A percentile compares a stretch with the other conserved stretches of the same genome.
phyloP scores from a whole-genome alignment of 108 stramenopile species.

The Skeletonema potamos region DNA sequence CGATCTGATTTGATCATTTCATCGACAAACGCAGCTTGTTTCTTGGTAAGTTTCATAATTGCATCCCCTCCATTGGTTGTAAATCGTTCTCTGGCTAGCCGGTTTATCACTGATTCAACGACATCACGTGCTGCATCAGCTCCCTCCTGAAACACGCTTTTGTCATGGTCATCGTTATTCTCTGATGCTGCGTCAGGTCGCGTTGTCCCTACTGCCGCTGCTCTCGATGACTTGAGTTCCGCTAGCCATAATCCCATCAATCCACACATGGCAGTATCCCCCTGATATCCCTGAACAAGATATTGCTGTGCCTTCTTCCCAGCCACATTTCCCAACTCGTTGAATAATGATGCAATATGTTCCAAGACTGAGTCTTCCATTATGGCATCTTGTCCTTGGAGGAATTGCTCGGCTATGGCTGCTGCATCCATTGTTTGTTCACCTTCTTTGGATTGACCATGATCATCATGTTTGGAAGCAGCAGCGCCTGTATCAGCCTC shows the following conservation, averaged over 20 bases:
- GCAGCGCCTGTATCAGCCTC: not conserved
- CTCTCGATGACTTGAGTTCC: slow-evolving; percentile 50
- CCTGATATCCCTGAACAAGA: slow-evolving; percentile 61
- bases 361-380: slow-evolving; percentile 60
- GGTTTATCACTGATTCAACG: slow-evolving; percentile 63
- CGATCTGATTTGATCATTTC: slow-evolving; percentile 83
- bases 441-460: not conserved
- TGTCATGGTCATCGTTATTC: slow-evolving; percentile 3
- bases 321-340: slow-evolving; percentile 49
- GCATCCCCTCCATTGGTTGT: slow-evolving; percentile 67
- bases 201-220: slow-evolving; percentile 2
- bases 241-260: slow-evolving; percentile 74
- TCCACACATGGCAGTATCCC: slow-evolving; percentile 80
- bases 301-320: slow-evolving; percentile 62
- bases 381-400: slow-evolving; percentile 72
- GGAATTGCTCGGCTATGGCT: slow-evolving; percentile 49
- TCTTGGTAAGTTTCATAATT: slow-evolving; percentile 70
- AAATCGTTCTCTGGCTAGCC: slow-evolving; percentile 76
- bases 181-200: not conserved
- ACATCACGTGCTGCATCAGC: slow-evolving; percentile 65
- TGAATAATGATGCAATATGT: slow-evolving; percentile 20
- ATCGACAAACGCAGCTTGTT: slow-evolving; percentile 71
- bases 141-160: slow-evolving; percentile 6
- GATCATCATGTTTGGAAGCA: not conserved
- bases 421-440: slow-evolving; percentile 56